Evolutionary conservation across 2,329 filamentous ascomycete genomes (phyloP).

Genomic region (Cladosporium colombiae): DNA sequence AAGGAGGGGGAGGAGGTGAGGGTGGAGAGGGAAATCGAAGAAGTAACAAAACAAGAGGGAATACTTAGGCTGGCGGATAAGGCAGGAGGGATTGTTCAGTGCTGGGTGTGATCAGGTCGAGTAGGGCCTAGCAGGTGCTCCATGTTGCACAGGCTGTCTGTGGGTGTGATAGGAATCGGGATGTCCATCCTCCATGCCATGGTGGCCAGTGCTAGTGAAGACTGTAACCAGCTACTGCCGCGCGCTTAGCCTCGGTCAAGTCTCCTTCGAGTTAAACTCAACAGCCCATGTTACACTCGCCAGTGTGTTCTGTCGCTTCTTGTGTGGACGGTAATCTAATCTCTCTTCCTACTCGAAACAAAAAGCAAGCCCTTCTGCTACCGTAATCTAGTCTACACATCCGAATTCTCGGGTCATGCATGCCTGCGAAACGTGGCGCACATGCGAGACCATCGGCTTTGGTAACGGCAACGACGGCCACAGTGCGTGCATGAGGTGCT

Average conservation of each 20-base stretch:
- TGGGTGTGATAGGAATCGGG: not conserved
- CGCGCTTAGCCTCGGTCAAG: conserved; percentile 7
- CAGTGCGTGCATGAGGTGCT: conserved; percentile 1
- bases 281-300: not conserved
- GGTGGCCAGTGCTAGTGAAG: not conserved
- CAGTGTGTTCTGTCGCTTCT: not conserved
- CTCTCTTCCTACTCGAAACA: not conserved
- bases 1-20: not conserved
- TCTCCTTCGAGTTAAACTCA: not conserved
- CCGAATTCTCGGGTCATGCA: not conserved
- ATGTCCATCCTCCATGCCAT: not conserved
- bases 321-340: conserved; percentile 7
- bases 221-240: not conserved
- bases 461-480: not conserved
- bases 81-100: not conserved
- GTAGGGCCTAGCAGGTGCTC: not conserved
- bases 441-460: not conserved
- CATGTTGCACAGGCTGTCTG: conserved; percentile 6
- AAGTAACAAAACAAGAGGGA: not conserved
- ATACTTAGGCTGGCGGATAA: conserved; percentile 5
- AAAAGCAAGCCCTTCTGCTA: not conserved
- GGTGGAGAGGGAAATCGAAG: not conserved
- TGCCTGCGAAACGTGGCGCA: conserved; percentile 5
- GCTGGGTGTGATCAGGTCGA: not conserved
- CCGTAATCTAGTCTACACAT: not conserved